Percentiles rank a stretch among this genome's conserved stretches.
Evolutionary conservation across 257 asterid species (phyloP).

Genomic region (Anisodus acutangulus): DNA sequence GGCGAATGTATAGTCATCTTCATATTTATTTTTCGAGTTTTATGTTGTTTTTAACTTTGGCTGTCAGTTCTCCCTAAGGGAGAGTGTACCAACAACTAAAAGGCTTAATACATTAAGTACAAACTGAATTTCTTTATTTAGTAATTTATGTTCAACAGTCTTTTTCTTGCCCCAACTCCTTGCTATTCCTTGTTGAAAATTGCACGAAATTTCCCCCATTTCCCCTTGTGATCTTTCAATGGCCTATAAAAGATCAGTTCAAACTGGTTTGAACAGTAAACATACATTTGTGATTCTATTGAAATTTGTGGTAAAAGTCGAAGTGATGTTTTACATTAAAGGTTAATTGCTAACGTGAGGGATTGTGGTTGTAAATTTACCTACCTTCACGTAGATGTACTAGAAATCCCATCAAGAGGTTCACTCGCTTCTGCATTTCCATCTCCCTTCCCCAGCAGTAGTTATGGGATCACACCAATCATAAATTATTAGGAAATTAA

Average conservation of each 20-base stretch:
- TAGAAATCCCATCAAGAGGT: neutral
- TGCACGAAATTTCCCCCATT: no score
- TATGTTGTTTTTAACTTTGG: neutral
- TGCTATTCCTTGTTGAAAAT: no score
- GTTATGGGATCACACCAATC: neutral
- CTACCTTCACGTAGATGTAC: neutral
- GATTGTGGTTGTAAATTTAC: neutral
- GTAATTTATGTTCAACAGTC: neutral
- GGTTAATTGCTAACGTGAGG: neutral
- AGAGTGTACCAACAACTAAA: slow-evolving; percentile 27
- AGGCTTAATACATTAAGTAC: neutral
- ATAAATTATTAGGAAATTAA: neutral
- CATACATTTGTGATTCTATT: neutral
- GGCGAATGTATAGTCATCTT: slow-evolving; percentile 32
- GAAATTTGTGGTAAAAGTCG: neutral
- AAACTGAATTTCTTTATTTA: slow-evolving; percentile 18
- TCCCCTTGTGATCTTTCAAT: no score
- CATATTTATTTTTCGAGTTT: neutral
- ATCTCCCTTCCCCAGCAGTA: neutral
- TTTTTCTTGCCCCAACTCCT: no score
- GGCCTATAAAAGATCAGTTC: no score
- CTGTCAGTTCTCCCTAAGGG: slow-evolving; percentile 39
- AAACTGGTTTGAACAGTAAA: neutral
- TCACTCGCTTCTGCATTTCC: neutral
- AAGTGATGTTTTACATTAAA: neutral